These are phyloP conservation scores for Yamadazyma dendronema DNA, from an alignment of 1,139 yeast genomes.

Conservation along the genomic window DNA sequence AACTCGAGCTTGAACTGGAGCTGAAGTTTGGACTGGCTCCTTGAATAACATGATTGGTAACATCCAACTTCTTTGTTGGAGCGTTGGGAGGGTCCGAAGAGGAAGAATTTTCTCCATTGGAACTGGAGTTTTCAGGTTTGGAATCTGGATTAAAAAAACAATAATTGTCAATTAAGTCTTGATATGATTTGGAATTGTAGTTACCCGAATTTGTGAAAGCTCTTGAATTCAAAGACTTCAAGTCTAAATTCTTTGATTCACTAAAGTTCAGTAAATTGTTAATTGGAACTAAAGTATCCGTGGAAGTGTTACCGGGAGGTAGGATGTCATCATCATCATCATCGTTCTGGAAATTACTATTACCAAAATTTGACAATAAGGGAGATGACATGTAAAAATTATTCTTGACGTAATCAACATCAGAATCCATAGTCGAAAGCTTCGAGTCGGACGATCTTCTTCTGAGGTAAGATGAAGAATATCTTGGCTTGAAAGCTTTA, in stretches of 20 bases:
- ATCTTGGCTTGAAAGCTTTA: slow-evolving; percentile 31
- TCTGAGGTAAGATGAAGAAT: slow-evolving; percentile 39
- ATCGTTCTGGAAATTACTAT: slow-evolving; percentile 6
- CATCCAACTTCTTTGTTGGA: neutral
- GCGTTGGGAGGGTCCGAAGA: neutral
- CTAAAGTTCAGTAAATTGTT: slow-evolving; percentile 7
- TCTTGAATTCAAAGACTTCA: slow-evolving; percentile 9
- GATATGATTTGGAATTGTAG: slow-evolving; percentile 61
- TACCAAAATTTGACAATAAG: slow-evolving; percentile 25
- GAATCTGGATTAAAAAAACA: slow-evolving; percentile 45
- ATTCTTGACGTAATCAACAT: slow-evolving; percentile 35
- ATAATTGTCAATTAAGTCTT: slow-evolving; percentile 66
- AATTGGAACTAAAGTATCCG: slow-evolving; percentile 9
- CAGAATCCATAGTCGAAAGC: slow-evolving; percentile 17
- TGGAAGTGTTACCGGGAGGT: slow-evolving; percentile 9
- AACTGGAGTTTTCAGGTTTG: slow-evolving; percentile 1
- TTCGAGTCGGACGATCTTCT: slow-evolving; percentile 35
- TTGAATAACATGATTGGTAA: neutral
- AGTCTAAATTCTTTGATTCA: slow-evolving; percentile 9
- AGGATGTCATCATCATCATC: slow-evolving; percentile 5
- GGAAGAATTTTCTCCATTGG: neutral
- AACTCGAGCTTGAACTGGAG: slow-evolving; percentile 1
- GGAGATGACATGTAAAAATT: slow-evolving; percentile 42
- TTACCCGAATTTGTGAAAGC: slow-evolving; percentile 8
- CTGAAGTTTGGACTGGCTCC: neutral